Evolutionary conservation across 768 basidiomycete species (phyloP).

Genomic region (Naematelia encephala): DNA sequence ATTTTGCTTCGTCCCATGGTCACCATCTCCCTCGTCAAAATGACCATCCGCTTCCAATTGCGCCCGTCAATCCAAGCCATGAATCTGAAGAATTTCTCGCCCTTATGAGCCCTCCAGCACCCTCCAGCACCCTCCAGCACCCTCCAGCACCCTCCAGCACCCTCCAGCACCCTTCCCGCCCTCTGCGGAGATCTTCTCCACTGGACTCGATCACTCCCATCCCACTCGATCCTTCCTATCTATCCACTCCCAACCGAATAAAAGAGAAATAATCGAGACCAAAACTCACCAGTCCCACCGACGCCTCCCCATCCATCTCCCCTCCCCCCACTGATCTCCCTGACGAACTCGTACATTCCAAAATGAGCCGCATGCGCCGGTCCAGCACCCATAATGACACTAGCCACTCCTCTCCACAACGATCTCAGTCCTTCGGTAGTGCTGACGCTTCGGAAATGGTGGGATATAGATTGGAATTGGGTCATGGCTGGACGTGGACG

Average conservation of each 20-base stretch:
- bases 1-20: too few relatives aligned
- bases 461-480: slow-evolving; percentile 21
- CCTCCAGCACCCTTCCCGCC: too few relatives aligned
- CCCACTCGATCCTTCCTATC: neutral
- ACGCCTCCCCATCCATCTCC: slow-evolving; percentile 72
- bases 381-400: slow-evolving; percentile 92
- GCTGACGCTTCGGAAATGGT: slow-evolving; percentile 60
- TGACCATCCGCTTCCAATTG: too few relatives aligned
- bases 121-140: too few relatives aligned
- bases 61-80: too few relatives aligned
- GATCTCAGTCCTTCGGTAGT: slow-evolving; percentile 87
- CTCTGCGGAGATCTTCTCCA: too few relatives aligned
- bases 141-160: too few relatives aligned
- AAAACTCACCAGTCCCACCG: slow-evolving; percentile 74
- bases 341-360: slow-evolving; percentile 89
- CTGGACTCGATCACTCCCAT: neutral
- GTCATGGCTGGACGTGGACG: slow-evolving; percentile 27
- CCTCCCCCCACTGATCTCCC: slow-evolving; percentile 75
- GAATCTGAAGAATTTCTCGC: too few relatives aligned
- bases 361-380: slow-evolving; percentile 99
- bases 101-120: too few relatives aligned
- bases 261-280: too few relatives aligned
- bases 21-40: too few relatives aligned
- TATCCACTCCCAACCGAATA: neutral
- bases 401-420: slow-evolving; percentile 93